Evolutionary conservation across 805 yeast genomes (phyloP).

Genomic region (Saturnispora galanensis): DNA sequence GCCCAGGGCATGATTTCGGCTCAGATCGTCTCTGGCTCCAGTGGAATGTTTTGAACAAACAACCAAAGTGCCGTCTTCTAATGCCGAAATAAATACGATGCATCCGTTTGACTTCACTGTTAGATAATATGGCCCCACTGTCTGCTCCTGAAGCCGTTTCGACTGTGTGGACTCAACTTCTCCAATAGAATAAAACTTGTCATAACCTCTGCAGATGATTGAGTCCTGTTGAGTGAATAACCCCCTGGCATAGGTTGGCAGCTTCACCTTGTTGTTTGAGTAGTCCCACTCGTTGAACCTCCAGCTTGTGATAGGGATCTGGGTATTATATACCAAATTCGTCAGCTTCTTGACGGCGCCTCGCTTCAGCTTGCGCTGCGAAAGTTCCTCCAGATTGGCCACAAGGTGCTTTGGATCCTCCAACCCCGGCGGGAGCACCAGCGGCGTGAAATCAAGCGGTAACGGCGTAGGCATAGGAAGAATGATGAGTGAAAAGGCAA

Average conservation of each 20-base stretch:
- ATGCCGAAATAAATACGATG: constrained; percentile 72
- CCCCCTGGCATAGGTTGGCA: constrained; percentile 81
- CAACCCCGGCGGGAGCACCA: neutral
- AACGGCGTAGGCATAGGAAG: neutral
- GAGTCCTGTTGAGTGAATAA: constrained; percentile 41
- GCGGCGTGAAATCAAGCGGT: neutral
- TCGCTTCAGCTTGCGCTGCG: constrained; percentile 10
- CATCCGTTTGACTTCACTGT: constrained; percentile 92
- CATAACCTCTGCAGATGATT: constrained; percentile 83
- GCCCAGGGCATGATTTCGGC: constrained; percentile 61
- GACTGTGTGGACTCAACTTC: constrained; percentile 51
- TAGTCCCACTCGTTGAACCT: constrained; percentile 89
- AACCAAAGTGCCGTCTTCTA: constrained; percentile 62
- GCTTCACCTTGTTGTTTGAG: constrained; percentile 37
- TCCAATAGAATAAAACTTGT: constrained; percentile 80
- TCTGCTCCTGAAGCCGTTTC: constrained; percentile 33
- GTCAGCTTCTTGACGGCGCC: constrained; percentile 22
- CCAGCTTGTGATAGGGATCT: constrained; percentile 41
- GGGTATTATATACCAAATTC: constrained; percentile 17
- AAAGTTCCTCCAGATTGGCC: constrained; percentile 1
- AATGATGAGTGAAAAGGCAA: too few relatives aligned
- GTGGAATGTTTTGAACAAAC: constrained; percentile 91
- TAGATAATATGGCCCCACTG: constrained; percentile 70
- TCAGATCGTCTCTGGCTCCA: constrained; percentile 42
- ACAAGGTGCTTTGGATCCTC: neutral